These are phyloP conservation scores for Didymella pomorum DNA, from an alignment of 2,329 filamentous ascomycete species.

Conservation along the genomic window DNA sequence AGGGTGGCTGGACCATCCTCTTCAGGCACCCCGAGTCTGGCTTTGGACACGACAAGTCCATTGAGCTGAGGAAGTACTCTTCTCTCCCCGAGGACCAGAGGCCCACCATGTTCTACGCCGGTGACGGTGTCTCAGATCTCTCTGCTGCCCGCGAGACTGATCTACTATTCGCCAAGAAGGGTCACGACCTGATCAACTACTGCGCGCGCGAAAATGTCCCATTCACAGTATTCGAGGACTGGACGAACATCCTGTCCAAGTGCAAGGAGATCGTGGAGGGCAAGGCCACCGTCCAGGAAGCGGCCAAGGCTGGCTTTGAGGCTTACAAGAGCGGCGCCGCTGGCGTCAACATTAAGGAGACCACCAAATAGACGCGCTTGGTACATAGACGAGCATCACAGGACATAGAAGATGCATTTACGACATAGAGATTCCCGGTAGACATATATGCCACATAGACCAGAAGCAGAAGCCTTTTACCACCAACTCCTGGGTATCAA, in stretches of 20 bases:
- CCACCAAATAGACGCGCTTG: conserved; percentile 26
- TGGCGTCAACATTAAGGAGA: conserved; percentile 36
- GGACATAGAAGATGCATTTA: conserved; percentile 8
- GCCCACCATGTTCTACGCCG: conserved; percentile 91
- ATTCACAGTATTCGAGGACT: conserved; percentile 87
- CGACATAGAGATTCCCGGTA: conserved; percentile 23
- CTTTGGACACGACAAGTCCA: conserved; percentile 96
- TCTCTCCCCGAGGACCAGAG: conserved; percentile 71
- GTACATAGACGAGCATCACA: conserved; percentile 5
- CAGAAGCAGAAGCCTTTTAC: conserved; percentile 11
- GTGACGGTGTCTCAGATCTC: conserved; percentile 91
- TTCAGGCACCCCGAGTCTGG: conserved; percentile 84
- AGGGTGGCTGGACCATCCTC: conserved; percentile 84
- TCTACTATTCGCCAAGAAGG: conserved; percentile 90
- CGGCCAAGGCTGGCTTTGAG: conserved; percentile 64
- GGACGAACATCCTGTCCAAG: conserved; percentile 77
- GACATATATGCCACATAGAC: conserved; percentile 26
- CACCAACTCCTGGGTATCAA: background rate
- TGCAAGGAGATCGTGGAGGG: conserved; percentile 79
- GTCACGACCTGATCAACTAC: conserved; percentile 85
- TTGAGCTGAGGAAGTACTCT: conserved; percentile 88
- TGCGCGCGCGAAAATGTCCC: conserved; percentile 85
- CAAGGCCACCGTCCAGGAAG: conserved; percentile 73
- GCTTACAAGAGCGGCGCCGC: conserved; percentile 57
- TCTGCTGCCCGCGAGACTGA: conserved; percentile 93